A percentile compares a stretch with the other conserved stretches of the same genome.
phyloP scores from a whole-genome alignment of 2,329 filamentous ascomycete species.

The Microdochium trichocladiopsis region DNA sequence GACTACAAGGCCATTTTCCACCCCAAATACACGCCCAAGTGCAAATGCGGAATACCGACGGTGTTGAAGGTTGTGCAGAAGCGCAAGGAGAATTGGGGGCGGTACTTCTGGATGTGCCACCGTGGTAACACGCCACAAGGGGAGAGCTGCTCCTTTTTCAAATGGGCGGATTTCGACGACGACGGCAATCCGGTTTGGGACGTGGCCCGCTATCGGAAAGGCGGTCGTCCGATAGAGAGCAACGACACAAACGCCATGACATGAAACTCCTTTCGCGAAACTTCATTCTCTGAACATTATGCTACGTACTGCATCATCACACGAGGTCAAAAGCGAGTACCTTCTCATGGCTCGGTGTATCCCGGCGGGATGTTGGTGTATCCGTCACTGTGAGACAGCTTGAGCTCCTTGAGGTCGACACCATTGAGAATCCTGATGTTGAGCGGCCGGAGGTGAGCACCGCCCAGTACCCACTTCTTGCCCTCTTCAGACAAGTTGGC shows the following conservation, averaged over 20 bases:
- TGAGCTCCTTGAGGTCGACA: slow-evolving; percentile 24
- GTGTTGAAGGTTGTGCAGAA: slow-evolving; percentile 72
- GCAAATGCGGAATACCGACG: slow-evolving; percentile 63
- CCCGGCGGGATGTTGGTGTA: slow-evolving; percentile 7
- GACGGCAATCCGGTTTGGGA: slow-evolving; percentile 73
- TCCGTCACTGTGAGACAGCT: slow-evolving; percentile 15
- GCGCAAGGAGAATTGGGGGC: slow-evolving; percentile 67
- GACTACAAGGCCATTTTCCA: slow-evolving; percentile 74
- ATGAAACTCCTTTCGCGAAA: too few species aligned
- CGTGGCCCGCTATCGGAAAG: slow-evolving; percentile 11
- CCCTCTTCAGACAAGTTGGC: slow-evolving; percentile 20
- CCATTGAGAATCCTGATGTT: slow-evolving; percentile 30
- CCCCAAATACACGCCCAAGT: slow-evolving; percentile 70
- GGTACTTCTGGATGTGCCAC: slow-evolving; percentile 94
- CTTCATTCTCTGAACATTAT: too few species aligned
- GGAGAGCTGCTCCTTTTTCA: slow-evolving; percentile 68
- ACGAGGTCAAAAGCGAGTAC: too few species aligned
- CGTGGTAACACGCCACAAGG: slow-evolving; percentile 63
- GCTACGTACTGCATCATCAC: too few species aligned
- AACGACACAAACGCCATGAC: neutral
- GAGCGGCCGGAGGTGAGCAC: slow-evolving; percentile 16
- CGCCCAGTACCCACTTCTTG: slow-evolving; percentile 8
- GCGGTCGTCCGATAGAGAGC: neutral
- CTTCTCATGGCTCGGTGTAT: neutral
- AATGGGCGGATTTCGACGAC: slow-evolving; percentile 82